Conservation (phyloP, 371 early-diverging fungal genomes). For the Basidiobolus meristosporus region DNA sequence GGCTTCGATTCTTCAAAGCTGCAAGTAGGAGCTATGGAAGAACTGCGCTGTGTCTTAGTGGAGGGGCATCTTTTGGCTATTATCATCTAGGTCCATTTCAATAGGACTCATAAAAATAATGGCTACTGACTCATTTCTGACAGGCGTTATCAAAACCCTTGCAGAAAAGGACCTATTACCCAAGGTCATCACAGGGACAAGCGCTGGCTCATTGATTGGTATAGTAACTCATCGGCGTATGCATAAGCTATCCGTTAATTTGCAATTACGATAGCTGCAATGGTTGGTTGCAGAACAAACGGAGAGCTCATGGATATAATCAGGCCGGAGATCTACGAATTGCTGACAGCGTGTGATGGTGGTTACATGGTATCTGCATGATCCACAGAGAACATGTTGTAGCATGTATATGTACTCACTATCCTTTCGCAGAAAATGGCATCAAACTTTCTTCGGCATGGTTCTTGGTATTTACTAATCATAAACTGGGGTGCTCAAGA, state of each 20-base stretch:
- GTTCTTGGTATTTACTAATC: background rate
- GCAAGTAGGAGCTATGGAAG: slow-evolving; percentile 65
- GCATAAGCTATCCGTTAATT: background rate
- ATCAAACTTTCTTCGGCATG: slow-evolving; percentile 7
- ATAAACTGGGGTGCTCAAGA: slow-evolving; percentile 1
- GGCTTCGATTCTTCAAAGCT: slow-evolving; percentile 48
- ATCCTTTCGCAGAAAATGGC: slow-evolving; percentile 1
- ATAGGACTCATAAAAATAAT: background rate
- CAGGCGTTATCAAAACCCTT: slow-evolving; percentile 50
- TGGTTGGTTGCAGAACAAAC: slow-evolving; percentile 60
- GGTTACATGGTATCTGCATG: slow-evolving; percentile 15
- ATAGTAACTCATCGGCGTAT: slow-evolving; percentile 11
- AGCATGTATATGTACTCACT: too few relatives aligned
- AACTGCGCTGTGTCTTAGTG: slow-evolving; percentile 72
- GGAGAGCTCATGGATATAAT: slow-evolving; percentile 49
- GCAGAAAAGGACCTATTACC: slow-evolving; percentile 59
- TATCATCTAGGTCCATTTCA: slow-evolving; percentile 61
- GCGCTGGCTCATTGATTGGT: slow-evolving; percentile 49
- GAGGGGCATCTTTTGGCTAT: slow-evolving; percentile 76
- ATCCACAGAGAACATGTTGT: slow-evolving; percentile 10
- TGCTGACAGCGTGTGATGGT: slow-evolving; percentile 39
- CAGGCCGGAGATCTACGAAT: slow-evolving; percentile 30
- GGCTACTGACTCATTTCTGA: background rate
- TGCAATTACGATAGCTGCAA: slow-evolving; percentile 35
- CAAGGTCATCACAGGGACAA: slow-evolving; percentile 69